Percentiles rank a stretch among this genome's conserved stretches.
Conservation (phyloP, 441 rosid species). For the Rhodomyrtus psidioides region DNA sequence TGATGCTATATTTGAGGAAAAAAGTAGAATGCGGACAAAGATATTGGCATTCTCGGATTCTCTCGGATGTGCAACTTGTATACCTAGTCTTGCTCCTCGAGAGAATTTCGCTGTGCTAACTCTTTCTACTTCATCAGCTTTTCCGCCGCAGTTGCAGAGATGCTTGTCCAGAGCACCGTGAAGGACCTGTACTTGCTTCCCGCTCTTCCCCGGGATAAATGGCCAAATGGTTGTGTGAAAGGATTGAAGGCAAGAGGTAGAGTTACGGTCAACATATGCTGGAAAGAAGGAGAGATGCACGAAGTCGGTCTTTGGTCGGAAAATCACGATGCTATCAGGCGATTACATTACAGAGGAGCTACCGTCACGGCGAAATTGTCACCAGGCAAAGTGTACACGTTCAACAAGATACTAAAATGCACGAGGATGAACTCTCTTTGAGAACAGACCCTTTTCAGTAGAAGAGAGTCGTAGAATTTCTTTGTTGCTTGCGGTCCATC, state of each 20-base stretch:
- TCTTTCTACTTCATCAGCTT: slow-evolving; percentile 29
- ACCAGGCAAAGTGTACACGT: slow-evolving; percentile 40
- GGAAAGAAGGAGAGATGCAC: slow-evolving; percentile 73
- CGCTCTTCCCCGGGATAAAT: slow-evolving; percentile 71
- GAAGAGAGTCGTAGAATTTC: background rate
- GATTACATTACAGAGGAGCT: slow-evolving; percentile 51
- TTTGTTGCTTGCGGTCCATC: background rate
- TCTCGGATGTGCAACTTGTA: no score
- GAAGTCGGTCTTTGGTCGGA: slow-evolving; percentile 43
- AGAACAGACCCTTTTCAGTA: background rate
- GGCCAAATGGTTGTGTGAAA: slow-evolving; percentile 62
- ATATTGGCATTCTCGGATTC: background rate
- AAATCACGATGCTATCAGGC: slow-evolving; percentile 13
- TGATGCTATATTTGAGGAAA: background rate
- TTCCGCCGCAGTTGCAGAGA: slow-evolving; percentile 78
- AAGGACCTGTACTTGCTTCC: slow-evolving; percentile 76
- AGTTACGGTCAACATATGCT: slow-evolving; percentile 49
- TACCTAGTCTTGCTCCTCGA: background rate
- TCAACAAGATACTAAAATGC: slow-evolving; percentile 38
- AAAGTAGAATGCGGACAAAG: background rate
- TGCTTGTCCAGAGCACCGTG: slow-evolving; percentile 77
- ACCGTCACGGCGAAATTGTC: slow-evolving; percentile 23
- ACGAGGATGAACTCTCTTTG: background rate
- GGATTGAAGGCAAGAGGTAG: slow-evolving; percentile 82
- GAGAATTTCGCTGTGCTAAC: background rate